Evolutionary conservation across 1,139 yeast species (phyloP).

Genomic region (Nakaseomyces delphensis): DNA sequence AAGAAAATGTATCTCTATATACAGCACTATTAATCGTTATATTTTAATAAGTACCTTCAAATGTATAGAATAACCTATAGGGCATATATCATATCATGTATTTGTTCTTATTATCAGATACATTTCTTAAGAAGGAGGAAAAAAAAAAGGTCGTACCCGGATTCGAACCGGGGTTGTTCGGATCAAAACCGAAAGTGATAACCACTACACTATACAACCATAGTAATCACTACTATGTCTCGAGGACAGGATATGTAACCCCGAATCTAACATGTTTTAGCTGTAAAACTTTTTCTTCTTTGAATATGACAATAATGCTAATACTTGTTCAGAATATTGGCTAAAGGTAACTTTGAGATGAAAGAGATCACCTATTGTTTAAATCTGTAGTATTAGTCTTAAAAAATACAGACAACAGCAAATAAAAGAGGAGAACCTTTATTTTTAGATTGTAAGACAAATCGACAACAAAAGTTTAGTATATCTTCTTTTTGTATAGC

Average conservation of each 20-base stretch:
- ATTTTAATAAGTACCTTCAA: too few relatives aligned
- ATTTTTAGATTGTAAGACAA: neutral
- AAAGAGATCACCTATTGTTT: too few relatives aligned
- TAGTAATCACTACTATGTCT: neutral
- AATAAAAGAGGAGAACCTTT: too few relatives aligned
- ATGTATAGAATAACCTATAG: too few relatives aligned
- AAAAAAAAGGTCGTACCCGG: slow-evolving; percentile 70
- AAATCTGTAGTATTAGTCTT: too few relatives aligned
- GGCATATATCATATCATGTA: too few relatives aligned
- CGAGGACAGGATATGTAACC: neutral
- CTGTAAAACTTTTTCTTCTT: too few relatives aligned
- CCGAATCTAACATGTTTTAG: too few relatives aligned
- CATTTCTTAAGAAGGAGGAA: neutral
- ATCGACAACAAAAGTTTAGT: neutral
- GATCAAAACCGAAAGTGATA: slow-evolving; percentile 65
- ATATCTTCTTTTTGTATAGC: neutral
- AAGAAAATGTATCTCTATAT: neutral
- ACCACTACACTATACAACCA: slow-evolving; percentile 50
- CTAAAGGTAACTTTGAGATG: neutral
- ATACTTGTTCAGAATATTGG: neutral
- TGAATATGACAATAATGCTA: too few relatives aligned
- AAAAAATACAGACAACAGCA: too few relatives aligned
- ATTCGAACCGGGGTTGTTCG: slow-evolving; percentile 92
- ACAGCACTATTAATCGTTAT: too few relatives aligned
- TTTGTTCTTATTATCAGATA: too few relatives aligned